Evolutionary conservation across 192 early-diverging fungal species (phyloP), one percentile per base, ranked within the genome.

Genomic region (Coemansia sp.): DNA sequence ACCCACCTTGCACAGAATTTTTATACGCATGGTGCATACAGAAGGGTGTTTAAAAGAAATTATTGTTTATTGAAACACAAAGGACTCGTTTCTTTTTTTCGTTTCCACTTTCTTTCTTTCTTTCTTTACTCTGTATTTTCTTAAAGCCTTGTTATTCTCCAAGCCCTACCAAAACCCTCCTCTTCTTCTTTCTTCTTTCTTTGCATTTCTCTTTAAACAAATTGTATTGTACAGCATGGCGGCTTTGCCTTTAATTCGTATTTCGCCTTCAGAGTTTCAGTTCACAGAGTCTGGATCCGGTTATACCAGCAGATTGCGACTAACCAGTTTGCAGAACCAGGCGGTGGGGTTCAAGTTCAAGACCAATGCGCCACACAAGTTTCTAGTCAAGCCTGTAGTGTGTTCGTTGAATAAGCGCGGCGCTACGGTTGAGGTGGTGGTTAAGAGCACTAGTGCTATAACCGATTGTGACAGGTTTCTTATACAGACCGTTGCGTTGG

Each of bases 321-420:
- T 68, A 30, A 82, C 77, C 26, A 76, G 53, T 13, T 46, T 77
- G 46, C 68, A 63, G 40, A 18, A 59, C 25, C 62, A 64, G 35
- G 55, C 71, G 2, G 78, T 82, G 11, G 81, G 68, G 32, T 82
- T 76, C 57, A 82, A 82, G 46, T 64, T 82, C 57, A 82, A 82
- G 53, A 82, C 81, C 51, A 82, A 82, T 27, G 72, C 81, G 2
- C 81, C 81, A 32, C 68, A 77, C 33, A 70, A 79, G 61, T 82
- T 80, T 29, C 67, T 74, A 18, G 81, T 82, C 22, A 79, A 79
- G 36, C 78, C 78, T 7, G 81, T 82, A 24, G 48, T 78, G 7
- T 77, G 72, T 30, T 54, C 72, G 44, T 49, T 82, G 50, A 59
- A 57, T n/a, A 26, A 59, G 23, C 50, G 56, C 32, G 74, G 67